Evolutionary conservation across 2,329 filamentous ascomycete genomes (phyloP).

Genomic region (Aspergillus transmontanensis): DNA sequence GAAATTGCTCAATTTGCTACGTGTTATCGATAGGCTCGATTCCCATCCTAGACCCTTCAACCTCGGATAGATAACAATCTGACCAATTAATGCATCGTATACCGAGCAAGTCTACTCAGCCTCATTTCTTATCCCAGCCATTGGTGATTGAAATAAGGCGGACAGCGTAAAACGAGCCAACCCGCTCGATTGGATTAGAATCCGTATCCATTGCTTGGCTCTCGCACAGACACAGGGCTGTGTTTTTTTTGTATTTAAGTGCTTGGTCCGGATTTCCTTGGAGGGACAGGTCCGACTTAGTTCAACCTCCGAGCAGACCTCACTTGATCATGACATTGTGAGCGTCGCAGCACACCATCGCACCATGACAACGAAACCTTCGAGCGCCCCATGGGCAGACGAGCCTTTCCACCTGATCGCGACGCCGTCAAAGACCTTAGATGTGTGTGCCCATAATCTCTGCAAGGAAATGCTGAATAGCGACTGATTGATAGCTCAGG

Average conservation of each 20-base stretch:
- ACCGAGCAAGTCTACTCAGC: background rate
- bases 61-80: background rate
- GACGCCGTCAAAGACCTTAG: background rate
- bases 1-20: too few relatives aligned
- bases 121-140: background rate
- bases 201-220: background rate
- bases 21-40: too few relatives aligned
- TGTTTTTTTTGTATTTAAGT: background rate
- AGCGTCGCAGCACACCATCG: background rate
- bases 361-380: background rate
- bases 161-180: background rate
- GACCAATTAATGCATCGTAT: background rate
- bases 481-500: background rate
- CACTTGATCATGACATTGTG: background rate
- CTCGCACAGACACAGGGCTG: background rate
- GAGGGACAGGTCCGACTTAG: accelerated
- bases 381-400: background rate
- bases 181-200: background rate
- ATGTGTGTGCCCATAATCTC: background rate
- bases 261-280: background rate
- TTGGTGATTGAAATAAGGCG: background rate
- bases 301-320: accelerated
- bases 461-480: background rate
- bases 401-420: background rate
- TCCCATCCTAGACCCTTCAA: too few relatives aligned